phyloP scores from a whole-genome alignment of 352 stramenopile species.

The Pythium rishiriense region DNA sequence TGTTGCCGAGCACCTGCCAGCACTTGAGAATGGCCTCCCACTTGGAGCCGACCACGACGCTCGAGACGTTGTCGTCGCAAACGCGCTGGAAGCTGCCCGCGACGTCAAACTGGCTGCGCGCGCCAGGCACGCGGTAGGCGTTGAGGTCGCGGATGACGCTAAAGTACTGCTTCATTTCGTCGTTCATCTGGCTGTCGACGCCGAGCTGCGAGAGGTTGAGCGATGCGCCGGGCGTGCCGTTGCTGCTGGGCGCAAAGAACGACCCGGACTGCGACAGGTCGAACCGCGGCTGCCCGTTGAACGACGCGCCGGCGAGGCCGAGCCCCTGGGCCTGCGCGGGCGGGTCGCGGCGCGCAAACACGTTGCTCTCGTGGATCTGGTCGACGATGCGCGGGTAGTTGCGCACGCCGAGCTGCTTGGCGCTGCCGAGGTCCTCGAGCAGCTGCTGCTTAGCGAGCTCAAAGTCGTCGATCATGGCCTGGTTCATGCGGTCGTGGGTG shows the following conservation, averaged over 20 bases:
- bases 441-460: conserved; percentile 74
- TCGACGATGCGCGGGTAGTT: conserved; percentile 72
- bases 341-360: conserved; percentile 50
- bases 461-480: conserved; percentile 87
- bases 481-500: conserved; percentile 84
- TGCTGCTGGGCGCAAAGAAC: conserved; percentile 25
- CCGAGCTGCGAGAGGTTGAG: conserved; percentile 68
- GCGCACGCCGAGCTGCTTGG: conserved; percentile 64
- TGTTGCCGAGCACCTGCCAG: conserved; percentile 76
- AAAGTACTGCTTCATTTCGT: conserved; percentile 86
- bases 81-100: conserved; percentile 54
- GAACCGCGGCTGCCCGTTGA: conserved; percentile 55
- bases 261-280: conserved; percentile 38
- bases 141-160: conserved; percentile 74
- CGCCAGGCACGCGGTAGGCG: conserved; percentile 60
- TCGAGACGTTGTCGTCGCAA: conserved; percentile 54
- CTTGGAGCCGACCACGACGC: conserved; percentile 62
- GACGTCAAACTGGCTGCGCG: conserved; percentile 73
- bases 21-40: conserved; percentile 78
- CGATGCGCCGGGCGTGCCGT: conserved; percentile 22
- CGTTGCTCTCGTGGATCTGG: conserved; percentile 39
- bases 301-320: conserved; percentile 49
- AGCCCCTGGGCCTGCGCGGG: conserved; percentile 31
- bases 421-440: conserved; percentile 65
- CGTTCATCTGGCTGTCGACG: conserved; percentile 68